These are phyloP conservation scores for Xylaria grammica DNA, from an alignment of 495 filamentous ascomycete species.

Conservation along the genomic window DNA sequence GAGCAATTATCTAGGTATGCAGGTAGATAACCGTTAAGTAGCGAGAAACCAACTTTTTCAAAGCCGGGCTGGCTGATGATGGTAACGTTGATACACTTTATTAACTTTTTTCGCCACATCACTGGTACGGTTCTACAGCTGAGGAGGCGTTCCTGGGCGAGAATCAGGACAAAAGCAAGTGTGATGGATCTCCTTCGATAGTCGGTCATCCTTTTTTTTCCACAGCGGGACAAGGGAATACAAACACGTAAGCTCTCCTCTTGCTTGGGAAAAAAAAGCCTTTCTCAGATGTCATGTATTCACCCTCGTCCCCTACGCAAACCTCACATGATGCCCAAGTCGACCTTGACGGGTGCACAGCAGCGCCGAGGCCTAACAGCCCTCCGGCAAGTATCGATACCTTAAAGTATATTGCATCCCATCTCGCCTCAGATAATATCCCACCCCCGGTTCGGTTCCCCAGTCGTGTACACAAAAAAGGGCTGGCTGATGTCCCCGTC, in stretches of 20 bases:
- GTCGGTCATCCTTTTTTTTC: too few relatives aligned
- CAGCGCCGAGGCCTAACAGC: conserved; percentile 12
- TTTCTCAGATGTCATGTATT: not conserved
- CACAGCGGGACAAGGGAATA: too few relatives aligned
- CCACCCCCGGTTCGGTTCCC: not conserved
- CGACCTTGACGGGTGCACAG: conserved; percentile 6
- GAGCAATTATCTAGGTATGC: not conserved
- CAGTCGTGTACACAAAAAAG: conserved; percentile 1
- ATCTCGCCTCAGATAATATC: conserved; percentile 7
- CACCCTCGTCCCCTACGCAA: not conserved
- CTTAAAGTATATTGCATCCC: conserved; percentile 9
- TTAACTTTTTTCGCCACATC: not conserved
- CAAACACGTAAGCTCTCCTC: too few relatives aligned
- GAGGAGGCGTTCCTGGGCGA: not conserved
- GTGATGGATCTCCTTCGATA: not conserved
- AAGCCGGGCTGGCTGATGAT: not conserved
- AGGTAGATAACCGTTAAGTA: conserved; percentile 2
- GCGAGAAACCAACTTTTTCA: not conserved
- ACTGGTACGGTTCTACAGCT: not conserved
- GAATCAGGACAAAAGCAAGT: not conserved
- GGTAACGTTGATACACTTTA: not conserved
- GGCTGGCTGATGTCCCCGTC: conserved; percentile 11
- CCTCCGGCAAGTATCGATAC: conserved; percentile 13
- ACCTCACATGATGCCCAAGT: conserved; percentile 12
- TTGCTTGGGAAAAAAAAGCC: not conserved